phyloP scores from a whole-genome alignment of 768 basidiomycete species.

The Suillus fuscotomentosus region DNA sequence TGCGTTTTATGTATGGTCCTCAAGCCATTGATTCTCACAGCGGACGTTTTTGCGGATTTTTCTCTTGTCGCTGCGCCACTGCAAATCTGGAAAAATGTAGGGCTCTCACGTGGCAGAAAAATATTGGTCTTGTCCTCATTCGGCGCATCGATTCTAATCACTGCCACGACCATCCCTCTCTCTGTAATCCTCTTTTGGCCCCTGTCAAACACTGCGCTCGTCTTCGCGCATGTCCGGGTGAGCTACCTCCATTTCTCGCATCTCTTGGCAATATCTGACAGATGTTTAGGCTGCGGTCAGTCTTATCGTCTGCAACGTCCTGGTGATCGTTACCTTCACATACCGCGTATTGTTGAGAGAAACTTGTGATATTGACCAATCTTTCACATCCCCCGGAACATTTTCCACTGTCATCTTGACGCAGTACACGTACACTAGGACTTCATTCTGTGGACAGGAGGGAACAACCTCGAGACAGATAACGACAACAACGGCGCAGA shows the following conservation, averaged over 20 bases:
- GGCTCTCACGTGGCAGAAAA: slow-evolving; percentile 14
- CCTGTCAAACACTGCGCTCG: slow-evolving; percentile 11
- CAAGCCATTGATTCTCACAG: background rate
- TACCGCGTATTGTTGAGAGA: slow-evolving; percentile 15
- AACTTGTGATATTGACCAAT: slow-evolving; percentile 8
- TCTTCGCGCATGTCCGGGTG: slow-evolving; percentile 23
- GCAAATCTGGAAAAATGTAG: slow-evolving; percentile 15
- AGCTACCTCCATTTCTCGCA: background rate
- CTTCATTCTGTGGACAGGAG: background rate
- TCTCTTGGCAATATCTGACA: background rate
- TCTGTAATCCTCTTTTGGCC: slow-evolving; percentile 8
- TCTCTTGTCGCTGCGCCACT: background rate
- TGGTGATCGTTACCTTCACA: slow-evolving; percentile 25
- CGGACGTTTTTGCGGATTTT: background rate
- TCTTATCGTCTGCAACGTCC: slow-evolving; percentile 25
- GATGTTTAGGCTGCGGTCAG: slow-evolving; percentile 19
- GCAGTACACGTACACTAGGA: background rate
- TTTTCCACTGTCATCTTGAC: background rate
- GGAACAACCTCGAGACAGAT: background rate
- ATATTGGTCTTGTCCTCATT: slow-evolving; percentile 20
- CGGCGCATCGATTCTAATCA: slow-evolving; percentile 22
- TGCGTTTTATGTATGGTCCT: background rate
- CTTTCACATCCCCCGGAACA: background rate
- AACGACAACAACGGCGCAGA: background rate
- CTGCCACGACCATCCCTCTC: slow-evolving; percentile 17